A percentile compares a stretch with the other conserved stretches of the same genome.
phyloP scores from a whole-genome alignment of 1,139 yeast species.

The Pichia kudriavzevii region DNA sequence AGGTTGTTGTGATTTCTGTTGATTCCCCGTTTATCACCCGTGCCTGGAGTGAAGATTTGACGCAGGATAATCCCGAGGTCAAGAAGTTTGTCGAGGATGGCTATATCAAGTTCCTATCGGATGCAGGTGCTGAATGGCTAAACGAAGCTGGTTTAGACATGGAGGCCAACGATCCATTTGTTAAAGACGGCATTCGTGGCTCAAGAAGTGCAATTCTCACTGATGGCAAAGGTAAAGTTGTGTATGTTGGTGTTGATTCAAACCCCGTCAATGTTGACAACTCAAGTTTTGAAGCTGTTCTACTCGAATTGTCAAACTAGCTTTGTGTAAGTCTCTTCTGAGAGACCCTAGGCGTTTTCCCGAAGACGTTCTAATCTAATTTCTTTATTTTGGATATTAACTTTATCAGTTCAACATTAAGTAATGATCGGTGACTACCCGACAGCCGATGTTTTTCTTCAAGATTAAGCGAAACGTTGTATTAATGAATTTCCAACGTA shows the following conservation, averaged over 20 bases:
- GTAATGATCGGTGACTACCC: too few species aligned
- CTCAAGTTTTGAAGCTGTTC: slow-evolving; percentile 24
- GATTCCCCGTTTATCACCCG: slow-evolving; percentile 76
- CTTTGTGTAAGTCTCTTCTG: too few species aligned
- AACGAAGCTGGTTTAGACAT: slow-evolving; percentile 19
- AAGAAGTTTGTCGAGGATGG: slow-evolving; percentile 26
- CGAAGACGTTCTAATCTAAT: too few species aligned
- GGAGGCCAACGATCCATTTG: slow-evolving; percentile 48
- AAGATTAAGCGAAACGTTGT: too few species aligned
- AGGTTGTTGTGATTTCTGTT: slow-evolving; percentile 63
- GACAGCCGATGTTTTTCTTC: too few species aligned
- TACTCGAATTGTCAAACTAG: too few species aligned
- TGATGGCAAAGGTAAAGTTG: slow-evolving; percentile 44
- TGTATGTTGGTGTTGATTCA: slow-evolving; percentile 55
- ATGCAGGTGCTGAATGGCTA: slow-evolving; percentile 36
- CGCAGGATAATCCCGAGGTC: slow-evolving; percentile 24
- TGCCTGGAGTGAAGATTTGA: slow-evolving; percentile 77
- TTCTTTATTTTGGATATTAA: too few species aligned
- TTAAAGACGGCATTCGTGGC: slow-evolving; percentile 32
- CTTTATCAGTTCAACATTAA: too few species aligned
- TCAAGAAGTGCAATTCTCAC: slow-evolving; percentile 18
- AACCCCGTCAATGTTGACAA: slow-evolving; percentile 36
- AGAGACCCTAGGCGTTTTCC: too few species aligned
- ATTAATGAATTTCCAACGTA: too few species aligned
- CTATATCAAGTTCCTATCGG: slow-evolving; percentile 60